Conservation (phyloP, 305 asterid species). For the Nicotiana rustica region DNA sequence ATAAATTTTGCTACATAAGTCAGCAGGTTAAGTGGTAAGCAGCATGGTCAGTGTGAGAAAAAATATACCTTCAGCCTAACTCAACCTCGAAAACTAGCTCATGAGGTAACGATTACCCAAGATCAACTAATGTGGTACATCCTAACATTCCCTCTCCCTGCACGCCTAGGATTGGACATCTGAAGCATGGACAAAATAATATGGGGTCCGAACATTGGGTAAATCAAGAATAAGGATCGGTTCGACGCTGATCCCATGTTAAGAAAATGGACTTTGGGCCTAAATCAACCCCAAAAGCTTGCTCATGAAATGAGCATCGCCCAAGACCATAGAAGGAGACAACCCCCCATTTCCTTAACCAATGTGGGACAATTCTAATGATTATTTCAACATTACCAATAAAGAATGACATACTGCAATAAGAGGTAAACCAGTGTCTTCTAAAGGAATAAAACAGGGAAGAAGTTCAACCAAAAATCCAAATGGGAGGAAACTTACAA, state of each 20-base stretch:
- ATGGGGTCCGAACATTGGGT: neutral
- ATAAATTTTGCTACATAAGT: neutral
- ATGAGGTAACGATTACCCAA: neutral
- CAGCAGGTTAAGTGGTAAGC: slow-evolving; percentile 28
- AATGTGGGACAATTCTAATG: slow-evolving; percentile 1
- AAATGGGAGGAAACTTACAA: slow-evolving; percentile 60
- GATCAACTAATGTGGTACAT: slow-evolving; percentile 20
- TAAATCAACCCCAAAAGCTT: neutral
- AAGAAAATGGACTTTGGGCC: neutral
- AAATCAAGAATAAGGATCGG: neutral
- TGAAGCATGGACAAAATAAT: neutral
- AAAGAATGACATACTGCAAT: slow-evolving; percentile 27
- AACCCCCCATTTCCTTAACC: slow-evolving; percentile 19
- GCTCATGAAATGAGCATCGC: neutral
- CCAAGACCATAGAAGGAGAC: neutral
- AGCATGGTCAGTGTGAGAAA: slow-evolving; percentile 26
- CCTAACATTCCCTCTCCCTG: neutral
- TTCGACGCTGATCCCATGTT: neutral
- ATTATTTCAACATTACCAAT: slow-evolving; percentile 21
- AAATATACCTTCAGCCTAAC: neutral
- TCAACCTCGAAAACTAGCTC: neutral
- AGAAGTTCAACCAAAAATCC: slow-evolving; percentile 28
- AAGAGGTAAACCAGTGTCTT: neutral
- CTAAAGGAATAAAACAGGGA: neutral
- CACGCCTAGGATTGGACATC: neutral